Evolutionary conservation across 371 early-diverging fungal genomes (phyloP).

Genomic region (Entomophthora muscae): DNA sequence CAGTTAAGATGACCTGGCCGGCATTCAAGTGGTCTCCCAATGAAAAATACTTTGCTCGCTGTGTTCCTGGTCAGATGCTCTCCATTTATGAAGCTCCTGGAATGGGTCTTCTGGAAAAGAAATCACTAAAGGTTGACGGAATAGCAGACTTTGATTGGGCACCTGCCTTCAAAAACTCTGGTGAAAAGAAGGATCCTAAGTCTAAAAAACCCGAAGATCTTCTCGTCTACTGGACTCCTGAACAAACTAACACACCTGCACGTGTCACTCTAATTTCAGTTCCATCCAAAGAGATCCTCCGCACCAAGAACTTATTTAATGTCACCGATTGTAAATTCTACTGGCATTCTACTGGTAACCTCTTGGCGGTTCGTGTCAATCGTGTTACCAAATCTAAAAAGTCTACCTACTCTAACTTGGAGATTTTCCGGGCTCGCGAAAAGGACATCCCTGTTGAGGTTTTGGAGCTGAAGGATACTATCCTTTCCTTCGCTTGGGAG

Average conservation of each 20-base stretch:
- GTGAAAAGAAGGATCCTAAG: slow-evolving; percentile 15
- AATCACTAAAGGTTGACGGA: slow-evolving; percentile 77
- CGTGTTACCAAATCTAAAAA: slow-evolving; percentile 87
- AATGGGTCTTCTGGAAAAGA: slow-evolving; percentile 88
- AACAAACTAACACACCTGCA: slow-evolving; percentile 87
- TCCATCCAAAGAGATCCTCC: slow-evolving; percentile 65
- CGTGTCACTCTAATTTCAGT: slow-evolving; percentile 77
- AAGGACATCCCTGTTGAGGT: slow-evolving; percentile 90
- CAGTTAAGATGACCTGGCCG: slow-evolving; percentile 72
- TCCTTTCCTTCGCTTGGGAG: slow-evolving; percentile 84
- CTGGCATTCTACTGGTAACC: slow-evolving; percentile 86
- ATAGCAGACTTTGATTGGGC: slow-evolving; percentile 87
- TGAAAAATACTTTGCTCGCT: slow-evolving; percentile 84
- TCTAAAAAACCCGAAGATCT: slow-evolving; percentile 36
- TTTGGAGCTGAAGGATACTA: slow-evolving; percentile 73
- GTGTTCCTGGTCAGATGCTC: slow-evolving; percentile 59
- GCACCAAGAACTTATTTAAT: slow-evolving; percentile 93
- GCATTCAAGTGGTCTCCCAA: slow-evolving; percentile 93
- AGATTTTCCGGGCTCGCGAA: slow-evolving; percentile 84
- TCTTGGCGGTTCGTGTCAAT: slow-evolving; percentile 81
- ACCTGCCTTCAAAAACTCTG: slow-evolving; percentile 22
- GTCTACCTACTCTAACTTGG: slow-evolving; percentile 69
- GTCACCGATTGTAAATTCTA: slow-evolving; percentile 72
- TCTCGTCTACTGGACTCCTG: slow-evolving; percentile 91
- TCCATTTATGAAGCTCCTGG: slow-evolving; percentile 79